Conservation (phyloP, 1,139 yeast genomes). For the Candida tropicalis region DNA sequence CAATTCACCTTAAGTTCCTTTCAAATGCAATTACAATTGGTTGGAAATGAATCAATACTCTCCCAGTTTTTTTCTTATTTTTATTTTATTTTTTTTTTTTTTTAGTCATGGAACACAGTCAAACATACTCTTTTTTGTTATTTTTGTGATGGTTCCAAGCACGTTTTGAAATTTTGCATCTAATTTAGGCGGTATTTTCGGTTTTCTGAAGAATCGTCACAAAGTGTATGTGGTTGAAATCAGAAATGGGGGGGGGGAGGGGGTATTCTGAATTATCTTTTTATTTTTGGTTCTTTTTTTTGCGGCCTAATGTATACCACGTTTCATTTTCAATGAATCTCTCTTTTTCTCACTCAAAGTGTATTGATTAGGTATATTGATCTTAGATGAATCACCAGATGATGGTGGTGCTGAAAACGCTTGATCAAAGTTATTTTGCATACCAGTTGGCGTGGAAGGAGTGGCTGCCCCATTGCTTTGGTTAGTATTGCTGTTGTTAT, state of each 20-base stretch:
- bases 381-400: conserved; percentile 7
- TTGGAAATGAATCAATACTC: too few species aligned
- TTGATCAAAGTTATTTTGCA: background rate
- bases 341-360: conserved; percentile 50
- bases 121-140: too few species aligned
- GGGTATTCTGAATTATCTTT: too few species aligned
- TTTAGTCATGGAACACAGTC: too few species aligned
- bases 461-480: background rate
- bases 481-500: conserved; percentile 4
- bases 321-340: conserved; percentile 48
- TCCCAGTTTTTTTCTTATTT: too few species aligned
- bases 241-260: too few species aligned
- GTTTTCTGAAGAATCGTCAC: too few species aligned
- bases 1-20: too few species aligned
- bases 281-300: background rate
- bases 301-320: conserved; percentile 46
- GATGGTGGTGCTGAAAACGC: too few species aligned
- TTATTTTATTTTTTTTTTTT: background rate
- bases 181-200: background rate
- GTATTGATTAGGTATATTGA: conserved; percentile 14
- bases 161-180: background rate
- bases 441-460: background rate
- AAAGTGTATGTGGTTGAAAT: too few species aligned
- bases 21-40: too few species aligned
- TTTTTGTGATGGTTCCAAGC: background rate